Evolutionary conservation across 2,329 filamentous ascomycete species (phyloP), one percentile per base, ranked within the genome.

Genomic region (Talaromyces sp.): DNA sequence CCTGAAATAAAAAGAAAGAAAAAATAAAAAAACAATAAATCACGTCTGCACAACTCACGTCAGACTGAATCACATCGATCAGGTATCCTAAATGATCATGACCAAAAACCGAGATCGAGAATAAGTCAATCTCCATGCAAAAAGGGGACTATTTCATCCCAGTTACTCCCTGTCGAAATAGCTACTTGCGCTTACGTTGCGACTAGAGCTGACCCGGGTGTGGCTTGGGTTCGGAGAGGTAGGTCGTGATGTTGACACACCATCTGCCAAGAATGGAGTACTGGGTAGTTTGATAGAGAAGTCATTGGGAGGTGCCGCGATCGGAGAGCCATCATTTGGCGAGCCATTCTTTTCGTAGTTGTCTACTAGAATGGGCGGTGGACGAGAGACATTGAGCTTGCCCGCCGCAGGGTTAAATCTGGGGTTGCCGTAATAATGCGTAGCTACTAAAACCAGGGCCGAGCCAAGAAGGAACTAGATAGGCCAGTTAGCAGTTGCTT

Each of bases 391-490:
- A 77, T 57, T 91, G 84, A 54, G 59, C 54, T 65, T 69, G 50
- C 27, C 43, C 17, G 51, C 45, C 27, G 36, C 49, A 20, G 55
- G 45, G 32, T 51, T 61, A 41, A 62, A 64, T 33, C 49, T 61
- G 1, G 85, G 82, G 5, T 82, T 82, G 55, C 85, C 91, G 77
- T 96, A 97, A 14, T 97, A 80, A 70, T 91, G 97, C 2, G 91
- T 95, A 2, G 92, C 88, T 37, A 84, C 80, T 1, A 97, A 76
- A 8, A 97, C 92, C 44, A 94, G 77, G 10, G 80, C 78, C 0
- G 92, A 92, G 49, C 94, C 94, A 45, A 91, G 56, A 33, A 96
- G 66, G 70, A 96, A 96, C 92, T 97, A 63, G 16, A 47, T 35
- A 54, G 27, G 56, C 42, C 50, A 37, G 54, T 57, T 45, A 54